phyloP scores from a whole-genome alignment of 2,329 filamentous ascomycete species.

The Phialophora expanda region DNA sequence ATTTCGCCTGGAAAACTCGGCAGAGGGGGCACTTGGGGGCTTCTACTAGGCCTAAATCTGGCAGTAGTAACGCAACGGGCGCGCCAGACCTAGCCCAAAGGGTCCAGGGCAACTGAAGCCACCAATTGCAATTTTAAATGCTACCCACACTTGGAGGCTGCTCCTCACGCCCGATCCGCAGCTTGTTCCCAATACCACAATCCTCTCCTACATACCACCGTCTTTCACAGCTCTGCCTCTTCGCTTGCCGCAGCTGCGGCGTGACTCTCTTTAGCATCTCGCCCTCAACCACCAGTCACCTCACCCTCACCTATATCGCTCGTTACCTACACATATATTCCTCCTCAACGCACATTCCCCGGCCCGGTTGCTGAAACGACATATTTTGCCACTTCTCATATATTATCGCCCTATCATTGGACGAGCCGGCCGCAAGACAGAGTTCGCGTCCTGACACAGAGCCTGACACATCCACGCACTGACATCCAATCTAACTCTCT shows the following conservation, averaged over 20 bases:
- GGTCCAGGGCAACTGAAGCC: neutral
- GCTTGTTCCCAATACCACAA: neutral
- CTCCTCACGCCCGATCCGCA: neutral
- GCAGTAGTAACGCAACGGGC: neutral
- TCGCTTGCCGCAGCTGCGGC: neutral
- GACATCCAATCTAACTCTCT: neutral
- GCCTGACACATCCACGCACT: conserved; percentile 7
- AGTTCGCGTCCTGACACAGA: conserved; percentile 5
- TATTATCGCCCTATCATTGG: neutral
- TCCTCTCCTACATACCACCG: neutral
- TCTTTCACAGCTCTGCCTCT: conserved; percentile 3
- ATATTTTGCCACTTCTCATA: neutral
- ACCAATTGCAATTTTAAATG: conserved; percentile 6
- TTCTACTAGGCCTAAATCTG: neutral
- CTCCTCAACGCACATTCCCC: neutral
- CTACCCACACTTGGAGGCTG: conserved; percentile 2
- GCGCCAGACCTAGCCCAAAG: conserved; percentile 3
- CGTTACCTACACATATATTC: neutral
- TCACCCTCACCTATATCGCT: neutral
- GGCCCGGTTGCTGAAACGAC: neutral
- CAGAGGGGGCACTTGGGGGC: neutral
- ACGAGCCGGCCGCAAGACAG: neutral
- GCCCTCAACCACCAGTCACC: neutral
- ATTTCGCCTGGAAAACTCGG: neutral
- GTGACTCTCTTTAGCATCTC: neutral